Evolutionary conservation across 176 grass and related monocot genomes (phyloP).

Genomic region (Eremochloa ophiuroides): DNA sequence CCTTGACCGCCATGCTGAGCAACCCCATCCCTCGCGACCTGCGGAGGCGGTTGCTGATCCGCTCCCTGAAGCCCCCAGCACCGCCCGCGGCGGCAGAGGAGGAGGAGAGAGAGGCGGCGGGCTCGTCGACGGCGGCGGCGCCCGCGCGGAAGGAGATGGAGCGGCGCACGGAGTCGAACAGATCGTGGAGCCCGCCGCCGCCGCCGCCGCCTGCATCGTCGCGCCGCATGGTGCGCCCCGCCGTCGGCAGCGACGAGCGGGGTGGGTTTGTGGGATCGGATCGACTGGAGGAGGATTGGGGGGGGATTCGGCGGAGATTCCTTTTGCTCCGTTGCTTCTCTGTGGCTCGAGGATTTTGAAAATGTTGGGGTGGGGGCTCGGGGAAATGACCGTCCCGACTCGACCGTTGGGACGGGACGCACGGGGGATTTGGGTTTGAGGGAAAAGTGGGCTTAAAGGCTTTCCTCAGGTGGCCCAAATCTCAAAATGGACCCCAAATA

Average conservation of each 20-base stretch:
- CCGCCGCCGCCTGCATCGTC: constrained; percentile 29
- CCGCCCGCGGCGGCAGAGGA: not conserved
- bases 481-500: not conserved
- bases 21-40: constrained; percentile 57
- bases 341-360: constrained; percentile 27
- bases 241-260: not conserved
- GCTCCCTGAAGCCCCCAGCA: constrained; percentile 27
- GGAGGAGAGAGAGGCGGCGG: constrained; percentile 19
- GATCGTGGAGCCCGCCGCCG: constrained; percentile 51
- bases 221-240: constrained; percentile 29
- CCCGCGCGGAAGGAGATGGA: constrained; percentile 56
- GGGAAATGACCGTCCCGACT: constrained; percentile 44
- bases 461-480: not conserved
- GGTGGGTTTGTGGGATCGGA: not conserved
- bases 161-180: constrained; percentile 77
- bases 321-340: not conserved
- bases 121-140: constrained; percentile 32
- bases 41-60: constrained; percentile 55
- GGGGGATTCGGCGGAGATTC: not conserved
- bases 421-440: not conserved
- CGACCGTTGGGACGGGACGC: constrained; percentile 46
- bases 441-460: not conserved
- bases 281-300: constrained; percentile 19
- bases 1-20: constrained; percentile 58
- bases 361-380: not conserved